A percentile compares a stretch with the other conserved stretches of the same genome.
phyloP scores from a whole-genome alignment of 2,329 filamentous ascomycete genomes.

The Apiospora phragmitis region DNA sequence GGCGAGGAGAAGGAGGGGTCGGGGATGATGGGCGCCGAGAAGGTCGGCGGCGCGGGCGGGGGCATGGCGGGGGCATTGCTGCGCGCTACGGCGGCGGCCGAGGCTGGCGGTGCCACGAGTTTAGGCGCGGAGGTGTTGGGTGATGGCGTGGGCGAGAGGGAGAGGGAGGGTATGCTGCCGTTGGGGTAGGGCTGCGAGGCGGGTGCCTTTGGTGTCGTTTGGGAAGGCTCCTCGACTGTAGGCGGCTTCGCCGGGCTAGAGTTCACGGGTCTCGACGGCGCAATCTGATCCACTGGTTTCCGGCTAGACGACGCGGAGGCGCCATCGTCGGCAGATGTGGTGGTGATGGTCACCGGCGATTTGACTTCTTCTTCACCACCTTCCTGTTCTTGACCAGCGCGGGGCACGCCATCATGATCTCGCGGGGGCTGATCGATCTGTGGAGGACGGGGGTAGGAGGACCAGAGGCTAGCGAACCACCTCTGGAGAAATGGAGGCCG shows the following conservation, averaged over 20 bases:
- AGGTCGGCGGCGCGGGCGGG: constrained; percentile 17
- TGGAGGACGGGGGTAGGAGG: constrained; percentile 20
- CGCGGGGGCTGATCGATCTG: constrained; percentile 25
- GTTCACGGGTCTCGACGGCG: no score
- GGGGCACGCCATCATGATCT: not conserved
- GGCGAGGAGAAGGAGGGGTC: constrained; percentile 16
- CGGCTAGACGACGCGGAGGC: not conserved
- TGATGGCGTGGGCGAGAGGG: constrained; percentile 37
- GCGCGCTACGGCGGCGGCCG: constrained; percentile 26
- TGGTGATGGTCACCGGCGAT: constrained; percentile 21
- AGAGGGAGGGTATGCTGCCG: constrained; percentile 45
- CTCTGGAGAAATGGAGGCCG: constrained; percentile 51
- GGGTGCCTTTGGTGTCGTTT: constrained; percentile 54
- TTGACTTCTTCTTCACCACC: constrained; percentile 26
- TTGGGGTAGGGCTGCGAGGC: constrained; percentile 24
- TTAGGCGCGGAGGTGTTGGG: not conserved
- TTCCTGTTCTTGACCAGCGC: constrained; percentile 17
- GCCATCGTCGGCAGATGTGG: constrained; percentile 18
- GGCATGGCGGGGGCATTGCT: constrained; percentile 14
- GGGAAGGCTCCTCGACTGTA: constrained; percentile 31
- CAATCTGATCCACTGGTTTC: no score
- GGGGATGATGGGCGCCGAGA: constrained; percentile 11
- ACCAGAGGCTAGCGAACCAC: constrained; percentile 35
- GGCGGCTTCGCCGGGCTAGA: constrained; percentile 39
- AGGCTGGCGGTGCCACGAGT: constrained; percentile 20